A percentile compares a stretch with the other conserved stretches of the same genome.
These are phyloP conservation scores for Cryphonectria nitschkei DNA, from an alignment of 2,329 filamentous ascomycete species.

Conservation along the genomic window DNA sequence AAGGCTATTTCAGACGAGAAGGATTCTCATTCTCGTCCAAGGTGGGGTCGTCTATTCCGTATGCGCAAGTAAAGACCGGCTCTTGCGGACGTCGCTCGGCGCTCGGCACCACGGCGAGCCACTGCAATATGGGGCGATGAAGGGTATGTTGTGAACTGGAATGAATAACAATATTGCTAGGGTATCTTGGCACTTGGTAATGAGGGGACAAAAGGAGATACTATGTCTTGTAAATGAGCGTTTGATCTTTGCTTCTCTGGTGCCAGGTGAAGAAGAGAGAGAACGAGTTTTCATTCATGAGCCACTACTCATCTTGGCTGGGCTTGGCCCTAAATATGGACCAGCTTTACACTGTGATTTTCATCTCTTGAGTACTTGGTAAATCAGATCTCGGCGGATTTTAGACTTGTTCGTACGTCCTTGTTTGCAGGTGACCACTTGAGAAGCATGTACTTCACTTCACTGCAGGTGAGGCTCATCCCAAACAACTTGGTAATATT, in stretches of 20 bases:
- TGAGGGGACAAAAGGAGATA: background rate
- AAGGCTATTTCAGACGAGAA: background rate
- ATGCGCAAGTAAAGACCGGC: background rate
- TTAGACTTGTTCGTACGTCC: too few species aligned
- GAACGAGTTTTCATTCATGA: background rate
- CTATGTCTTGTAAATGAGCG: background rate
- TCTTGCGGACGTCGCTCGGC: background rate
- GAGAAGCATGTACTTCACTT: too few species aligned
- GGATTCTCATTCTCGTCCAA: background rate
- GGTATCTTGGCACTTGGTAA: background rate
- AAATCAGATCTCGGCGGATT: too few species aligned
- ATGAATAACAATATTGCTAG: background rate
- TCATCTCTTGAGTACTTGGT: too few species aligned
- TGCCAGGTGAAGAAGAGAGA: background rate
- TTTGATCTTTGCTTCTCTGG: background rate
- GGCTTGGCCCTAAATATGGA: too few species aligned
- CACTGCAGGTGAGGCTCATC: too few species aligned
- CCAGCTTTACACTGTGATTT: too few species aligned
- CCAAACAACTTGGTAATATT: too few species aligned
- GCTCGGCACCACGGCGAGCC: background rate
- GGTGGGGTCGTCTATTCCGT: background rate
- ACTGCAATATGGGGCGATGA: background rate
- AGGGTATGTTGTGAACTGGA: background rate
- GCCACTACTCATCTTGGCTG: too few species aligned
- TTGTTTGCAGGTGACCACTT: too few species aligned